A percentile compares a stretch with the other conserved stretches of the same genome.
These are phyloP conservation scores for Cladophialophora yegresii DNA, from an alignment of 2,329 filamentous ascomycete species.

Conservation along the genomic window DNA sequence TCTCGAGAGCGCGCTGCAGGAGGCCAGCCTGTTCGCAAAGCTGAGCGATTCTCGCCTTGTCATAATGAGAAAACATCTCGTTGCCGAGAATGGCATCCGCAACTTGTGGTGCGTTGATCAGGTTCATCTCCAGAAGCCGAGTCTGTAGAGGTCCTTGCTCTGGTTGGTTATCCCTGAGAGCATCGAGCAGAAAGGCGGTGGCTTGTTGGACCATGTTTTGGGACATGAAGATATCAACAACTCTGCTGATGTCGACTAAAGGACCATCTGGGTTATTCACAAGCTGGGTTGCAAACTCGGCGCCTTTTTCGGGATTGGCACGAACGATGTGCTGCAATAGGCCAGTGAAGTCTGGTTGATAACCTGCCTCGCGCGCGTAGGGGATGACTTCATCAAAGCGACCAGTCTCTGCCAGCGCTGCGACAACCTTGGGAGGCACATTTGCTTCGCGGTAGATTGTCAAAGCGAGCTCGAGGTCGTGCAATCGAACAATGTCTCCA, in stretches of 20 bases:
- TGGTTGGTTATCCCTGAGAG: conserved; percentile 88
- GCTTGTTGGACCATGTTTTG: conserved; percentile 98
- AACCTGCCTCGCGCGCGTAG: conserved; percentile 80
- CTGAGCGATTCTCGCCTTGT: conserved; percentile 82
- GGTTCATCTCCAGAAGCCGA: conserved; percentile 94
- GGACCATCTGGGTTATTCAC: conserved; percentile 86
- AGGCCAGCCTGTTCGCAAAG: conserved; percentile 93
- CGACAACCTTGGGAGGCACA: conserved; percentile 89
- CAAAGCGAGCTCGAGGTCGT: conserved; percentile 85
- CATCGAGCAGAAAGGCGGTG: conserved; percentile 95
- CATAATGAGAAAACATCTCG: conserved; percentile 97
- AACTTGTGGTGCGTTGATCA: conserved; percentile 93
- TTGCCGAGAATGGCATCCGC: conserved; percentile 97
- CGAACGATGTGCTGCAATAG: conserved; percentile 90
- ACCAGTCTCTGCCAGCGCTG: conserved; percentile 89
- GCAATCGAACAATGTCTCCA: conserved; percentile 86
- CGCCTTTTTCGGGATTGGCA: conserved; percentile 87
- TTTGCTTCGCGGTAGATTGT: conserved; percentile 89
- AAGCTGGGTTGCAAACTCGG: conserved; percentile 89
- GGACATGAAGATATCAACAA: conserved; percentile 96
- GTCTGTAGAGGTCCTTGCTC: conserved; percentile 95
- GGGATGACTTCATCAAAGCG: conserved; percentile 96
- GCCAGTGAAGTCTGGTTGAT: conserved; percentile 92
- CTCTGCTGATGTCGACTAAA: conserved; percentile 87
- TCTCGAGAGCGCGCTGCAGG: conserved; percentile 82